phyloP scores from a whole-genome alignment of 2,329 filamentous ascomycete genomes.

The Fusarium ambrosium region DNA sequence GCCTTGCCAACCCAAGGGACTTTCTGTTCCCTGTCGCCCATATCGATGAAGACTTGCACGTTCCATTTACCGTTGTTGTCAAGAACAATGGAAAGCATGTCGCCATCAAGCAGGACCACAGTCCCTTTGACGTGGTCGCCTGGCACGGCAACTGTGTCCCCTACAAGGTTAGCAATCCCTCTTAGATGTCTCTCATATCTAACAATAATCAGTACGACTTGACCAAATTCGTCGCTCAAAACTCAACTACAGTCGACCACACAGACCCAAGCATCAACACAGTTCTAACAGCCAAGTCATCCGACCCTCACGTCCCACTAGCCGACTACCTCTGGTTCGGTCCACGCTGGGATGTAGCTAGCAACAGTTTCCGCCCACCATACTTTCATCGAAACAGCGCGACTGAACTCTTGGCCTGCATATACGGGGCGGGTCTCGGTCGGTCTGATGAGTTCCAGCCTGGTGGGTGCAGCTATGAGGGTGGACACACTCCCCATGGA shows the following conservation, averaged over 20 bases:
- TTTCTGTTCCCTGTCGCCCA: constrained; percentile 20
- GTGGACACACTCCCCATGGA: constrained; percentile 21
- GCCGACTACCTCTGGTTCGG: constrained; percentile 24
- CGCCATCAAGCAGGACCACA: constrained; percentile 22
- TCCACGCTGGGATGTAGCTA: neutral
- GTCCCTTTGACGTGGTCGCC: constrained; percentile 23
- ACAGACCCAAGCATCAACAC: constrained; percentile 23
- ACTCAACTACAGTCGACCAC: constrained; percentile 17
- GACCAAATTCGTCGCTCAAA: constrained; percentile 24
- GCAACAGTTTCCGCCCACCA: constrained; percentile 6
- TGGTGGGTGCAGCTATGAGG: constrained; percentile 18
- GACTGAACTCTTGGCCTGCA: constrained; percentile 9
- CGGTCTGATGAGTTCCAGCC: constrained; percentile 19
- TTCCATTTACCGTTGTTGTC: neutral
- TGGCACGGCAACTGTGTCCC: constrained; percentile 29
- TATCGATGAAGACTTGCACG: constrained; percentile 15
- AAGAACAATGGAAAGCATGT: constrained; percentile 29
- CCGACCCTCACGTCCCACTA: constrained; percentile 2
- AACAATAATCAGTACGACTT: constrained; percentile 16
- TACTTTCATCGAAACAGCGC: constrained; percentile 21
- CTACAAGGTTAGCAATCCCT: too few species aligned
- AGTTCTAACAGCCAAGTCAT: constrained; percentile 15
- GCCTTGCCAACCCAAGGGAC: constrained; percentile 16
- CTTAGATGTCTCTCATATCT: too few species aligned
- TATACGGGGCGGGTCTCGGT: constrained; percentile 11